Evolutionary conservation across 2,329 filamentous ascomycete species (phyloP), one percentile per base, ranked within the genome.

Genomic region (Diaporthe sp.): DNA sequence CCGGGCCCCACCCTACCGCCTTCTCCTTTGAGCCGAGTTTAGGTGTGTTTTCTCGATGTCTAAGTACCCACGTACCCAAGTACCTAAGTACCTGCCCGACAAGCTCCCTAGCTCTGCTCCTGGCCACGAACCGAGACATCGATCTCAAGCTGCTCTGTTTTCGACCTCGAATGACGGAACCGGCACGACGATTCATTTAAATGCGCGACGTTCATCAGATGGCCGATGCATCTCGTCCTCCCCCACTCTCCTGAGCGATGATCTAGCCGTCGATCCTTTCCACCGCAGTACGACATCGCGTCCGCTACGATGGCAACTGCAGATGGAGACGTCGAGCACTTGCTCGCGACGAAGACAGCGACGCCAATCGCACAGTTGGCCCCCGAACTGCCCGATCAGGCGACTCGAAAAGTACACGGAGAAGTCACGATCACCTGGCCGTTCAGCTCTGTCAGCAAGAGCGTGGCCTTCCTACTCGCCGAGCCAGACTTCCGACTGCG

Each of bases 351-450:
- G 15, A 76, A 68, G 47, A 77, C 76, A 2, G 51, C 84, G 34
- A 90, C 88, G 13, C 85, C 90, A 25, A 92, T 93, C 79, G 87
- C 91, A 10, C 85, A 90, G 76, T 86, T 93, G 47, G 82, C 79
- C 47, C 90, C 91, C 8, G 84, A 87, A 12, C 80, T 91, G 8
- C 74, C 83, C 20, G 82, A 87, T 17, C 82, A 83, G 34, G 75
- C 81, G 3, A 82, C 84, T 8, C 85, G 85, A 76, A 85, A 86
- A 17, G 84, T 98, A 44, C 89, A 91, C 75, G 95, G 94, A 53
- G 88, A 94, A 22, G 91, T 98, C 31, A 96, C 95, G 12, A 91
- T 98, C 49, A 92, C 95, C 75, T 98, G 96, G 96, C 96, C 96
- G 0, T 98, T 95, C 84, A 98, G 94, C 78, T 94, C 93, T 31